Evolutionary conservation across 2,329 filamentous ascomycete species (phyloP).

Genomic region (Xylaria polymorpha): DNA sequence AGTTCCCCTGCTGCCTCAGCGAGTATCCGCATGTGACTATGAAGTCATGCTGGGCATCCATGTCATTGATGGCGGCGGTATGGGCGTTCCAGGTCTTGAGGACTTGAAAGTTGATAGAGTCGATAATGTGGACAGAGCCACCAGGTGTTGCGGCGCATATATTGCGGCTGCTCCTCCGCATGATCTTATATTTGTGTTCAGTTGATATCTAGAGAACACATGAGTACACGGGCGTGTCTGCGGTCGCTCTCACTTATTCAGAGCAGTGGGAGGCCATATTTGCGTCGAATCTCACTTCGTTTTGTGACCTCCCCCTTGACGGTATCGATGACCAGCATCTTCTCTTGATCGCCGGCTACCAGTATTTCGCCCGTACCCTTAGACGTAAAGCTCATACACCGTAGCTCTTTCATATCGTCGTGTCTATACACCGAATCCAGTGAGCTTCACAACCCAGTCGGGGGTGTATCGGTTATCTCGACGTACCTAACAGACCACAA

Average conservation of each 20-base stretch:
- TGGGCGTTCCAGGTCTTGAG: slow-evolving; percentile 93
- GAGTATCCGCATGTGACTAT: slow-evolving; percentile 96
- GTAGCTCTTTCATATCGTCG: slow-evolving; percentile 83
- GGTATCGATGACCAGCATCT: slow-evolving; percentile 82
- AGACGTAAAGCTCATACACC: slow-evolving; percentile 95
- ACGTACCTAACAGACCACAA: slow-evolving; percentile 84
- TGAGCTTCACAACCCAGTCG: slow-evolving; percentile 25
- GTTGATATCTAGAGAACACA: slow-evolving; percentile 67
- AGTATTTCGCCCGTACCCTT: slow-evolving; percentile 86
- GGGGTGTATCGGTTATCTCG: background rate
- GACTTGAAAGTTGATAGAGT: slow-evolving; percentile 79
- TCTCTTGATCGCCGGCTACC: slow-evolving; percentile 85
- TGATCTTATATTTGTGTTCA: slow-evolving; percentile 84
- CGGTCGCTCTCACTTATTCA: too few species aligned
- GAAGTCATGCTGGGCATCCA: slow-evolving; percentile 96
- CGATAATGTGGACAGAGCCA: slow-evolving; percentile 87
- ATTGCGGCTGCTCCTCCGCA: slow-evolving; percentile 84
- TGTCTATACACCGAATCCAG: slow-evolving; percentile 58
- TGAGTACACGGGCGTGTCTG: background rate
- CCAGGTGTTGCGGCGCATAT: slow-evolving; percentile 90
- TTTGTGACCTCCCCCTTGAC: slow-evolving; percentile 78
- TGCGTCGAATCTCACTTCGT: slow-evolving; percentile 60
- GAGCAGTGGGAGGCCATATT: background rate
- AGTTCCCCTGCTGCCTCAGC: slow-evolving; percentile 79
- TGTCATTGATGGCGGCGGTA: slow-evolving; percentile 88